Percentiles rank a stretch among this genome's conserved stretches.
Evolutionary conservation across 129 eudicot species (phyloP).

Genomic region (Tanacetum coccineum): DNA sequence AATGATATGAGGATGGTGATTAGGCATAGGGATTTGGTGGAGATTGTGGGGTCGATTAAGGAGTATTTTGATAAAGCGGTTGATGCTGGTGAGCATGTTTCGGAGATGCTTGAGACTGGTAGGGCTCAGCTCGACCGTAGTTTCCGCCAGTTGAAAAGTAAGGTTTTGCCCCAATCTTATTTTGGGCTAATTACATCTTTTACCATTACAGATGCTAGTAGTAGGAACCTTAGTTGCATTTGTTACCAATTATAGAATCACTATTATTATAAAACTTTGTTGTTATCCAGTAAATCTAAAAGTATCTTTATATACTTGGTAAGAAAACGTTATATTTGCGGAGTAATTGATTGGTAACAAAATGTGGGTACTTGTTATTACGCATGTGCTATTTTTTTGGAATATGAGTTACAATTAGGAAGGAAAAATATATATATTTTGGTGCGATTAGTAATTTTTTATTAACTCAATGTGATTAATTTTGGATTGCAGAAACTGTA

Average conservation of each 20-base stretch:
- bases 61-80: conserved; percentile 92
- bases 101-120: conserved; percentile 89
- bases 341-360: too few relatives aligned
- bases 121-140: conserved; percentile 94
- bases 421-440: not conserved
- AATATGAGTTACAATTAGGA: not conserved
- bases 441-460: not conserved
- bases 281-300: too few relatives aligned
- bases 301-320: too few relatives aligned
- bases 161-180: conserved; percentile 5
- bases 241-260: too few relatives aligned
- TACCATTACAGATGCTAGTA: too few relatives aligned
- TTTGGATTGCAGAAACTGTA: conserved; percentile 59
- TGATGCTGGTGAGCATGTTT: conserved; percentile 82
- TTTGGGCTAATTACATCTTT: too few relatives aligned
- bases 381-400: not conserved
- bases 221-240: too few relatives aligned
- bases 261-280: too few relatives aligned
- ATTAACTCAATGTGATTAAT: not conserved
- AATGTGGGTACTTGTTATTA: too few relatives aligned
- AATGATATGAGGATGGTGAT: conserved; percentile 75
- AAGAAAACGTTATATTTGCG: too few relatives aligned
- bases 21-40: conserved; percentile 68
- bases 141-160: conserved; percentile 76
- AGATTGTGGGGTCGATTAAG: conserved; percentile 64